Evolutionary conservation across 1,284 basidiomycete genomes (phyloP).

Genomic region (Veloboletus limbatus): DNA sequence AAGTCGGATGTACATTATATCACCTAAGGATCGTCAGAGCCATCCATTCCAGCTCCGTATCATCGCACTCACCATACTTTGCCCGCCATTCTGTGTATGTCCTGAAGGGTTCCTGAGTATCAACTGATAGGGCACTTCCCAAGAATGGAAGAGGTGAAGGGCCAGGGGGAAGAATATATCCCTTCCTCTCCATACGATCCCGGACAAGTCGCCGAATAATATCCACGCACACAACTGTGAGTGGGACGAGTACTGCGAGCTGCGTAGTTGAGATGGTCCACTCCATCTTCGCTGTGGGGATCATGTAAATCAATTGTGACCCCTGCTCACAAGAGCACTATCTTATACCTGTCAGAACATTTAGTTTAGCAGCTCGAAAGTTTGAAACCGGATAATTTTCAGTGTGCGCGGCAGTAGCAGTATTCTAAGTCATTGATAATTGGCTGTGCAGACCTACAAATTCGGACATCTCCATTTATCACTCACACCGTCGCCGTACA

Average conservation of each 20-base stretch:
- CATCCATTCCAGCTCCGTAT: neutral
- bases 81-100: slow-evolving; percentile 21
- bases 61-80: slow-evolving; percentile 17
- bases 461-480: no score
- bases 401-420: no score
- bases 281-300: slow-evolving; percentile 5
- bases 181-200: slow-evolving; percentile 8
- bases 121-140: slow-evolving; percentile 18
- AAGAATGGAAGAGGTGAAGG: no score
- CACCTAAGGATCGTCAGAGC: slow-evolving; percentile 15
- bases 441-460: no score
- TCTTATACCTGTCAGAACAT: slow-evolving; percentile 6
- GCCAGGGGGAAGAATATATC: no score
- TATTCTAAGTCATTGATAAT: no score
- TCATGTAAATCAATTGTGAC: no score
- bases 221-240: neutral
- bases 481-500: no score
- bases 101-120: slow-evolving; percentile 10
- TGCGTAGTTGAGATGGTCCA: slow-evolving; percentile 4
- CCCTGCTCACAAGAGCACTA: neutral
- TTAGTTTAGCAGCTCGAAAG: neutral
- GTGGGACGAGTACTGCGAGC: slow-evolving; percentile 2
- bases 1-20: slow-evolving; percentile 10
- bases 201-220: slow-evolving; percentile 5
- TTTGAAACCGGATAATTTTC: no score